Evolutionary conservation across 2,329 filamentous ascomycete species (phyloP).

Genomic region (Fusarium devonianum): DNA sequence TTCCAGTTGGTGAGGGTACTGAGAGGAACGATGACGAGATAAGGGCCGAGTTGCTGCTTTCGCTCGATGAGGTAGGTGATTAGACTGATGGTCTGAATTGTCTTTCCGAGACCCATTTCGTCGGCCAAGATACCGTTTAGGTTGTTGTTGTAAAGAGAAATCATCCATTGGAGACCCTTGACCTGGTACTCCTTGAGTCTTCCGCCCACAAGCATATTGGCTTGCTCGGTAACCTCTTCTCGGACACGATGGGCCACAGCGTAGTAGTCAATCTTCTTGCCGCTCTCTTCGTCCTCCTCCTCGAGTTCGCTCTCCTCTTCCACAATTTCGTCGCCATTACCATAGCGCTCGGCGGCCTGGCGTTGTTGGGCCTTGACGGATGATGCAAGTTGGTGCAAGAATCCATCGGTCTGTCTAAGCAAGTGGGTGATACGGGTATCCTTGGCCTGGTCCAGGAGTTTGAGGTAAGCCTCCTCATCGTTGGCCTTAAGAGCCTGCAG

Average conservation of each 20-base stretch:
- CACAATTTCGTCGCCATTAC: slow-evolving; percentile 63
- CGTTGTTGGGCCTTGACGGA: slow-evolving; percentile 96
- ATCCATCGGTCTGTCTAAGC: slow-evolving; percentile 95
- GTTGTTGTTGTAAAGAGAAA: slow-evolving; percentile 99
- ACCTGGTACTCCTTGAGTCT: slow-evolving; percentile 96
- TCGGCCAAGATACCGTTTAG: slow-evolving; percentile 98
- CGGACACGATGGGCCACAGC: slow-evolving; percentile 95
- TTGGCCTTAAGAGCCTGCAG: slow-evolving; percentile 97
- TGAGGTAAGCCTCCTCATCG: slow-evolving; percentile 98
- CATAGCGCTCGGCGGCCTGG: slow-evolving; percentile 79
- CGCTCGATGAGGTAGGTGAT: slow-evolving; percentile 97
- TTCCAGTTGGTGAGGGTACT: slow-evolving; percentile 99
- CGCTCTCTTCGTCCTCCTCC: slow-evolving; percentile 72
- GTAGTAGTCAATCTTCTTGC: slow-evolving; percentile 95
- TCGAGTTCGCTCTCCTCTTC: slow-evolving; percentile 72
- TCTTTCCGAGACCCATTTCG: slow-evolving; percentile 99
- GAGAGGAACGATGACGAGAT: slow-evolving; percentile 93
- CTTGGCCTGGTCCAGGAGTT: slow-evolving; percentile 96
- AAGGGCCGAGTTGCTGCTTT: slow-evolving; percentile 91
- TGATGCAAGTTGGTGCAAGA: slow-evolving; percentile 92
- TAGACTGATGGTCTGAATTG: slow-evolving; percentile 97
- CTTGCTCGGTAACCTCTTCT: slow-evolving; percentile 87
- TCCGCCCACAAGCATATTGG: slow-evolving; percentile 87
- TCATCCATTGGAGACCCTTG: slow-evolving; percentile 99
- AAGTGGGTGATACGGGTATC: slow-evolving; percentile 98